Percentiles rank a stretch among this genome's conserved stretches.
Conservation (phyloP, 192 early-diverging fungal species). For the Umbelopsis ramanniana region DNA sequence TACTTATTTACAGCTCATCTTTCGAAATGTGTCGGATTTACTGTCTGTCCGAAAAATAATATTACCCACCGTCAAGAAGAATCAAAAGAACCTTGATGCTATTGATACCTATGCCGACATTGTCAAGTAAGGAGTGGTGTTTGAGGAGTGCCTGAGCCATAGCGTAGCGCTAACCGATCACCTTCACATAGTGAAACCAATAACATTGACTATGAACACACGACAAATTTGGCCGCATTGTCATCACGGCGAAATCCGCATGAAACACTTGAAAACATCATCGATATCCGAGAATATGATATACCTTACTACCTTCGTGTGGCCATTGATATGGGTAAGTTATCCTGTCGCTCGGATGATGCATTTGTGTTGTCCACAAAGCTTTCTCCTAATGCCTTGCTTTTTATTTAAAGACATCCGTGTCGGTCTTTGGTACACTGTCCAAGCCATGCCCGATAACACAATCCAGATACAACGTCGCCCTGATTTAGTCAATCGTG, state of each 20-base stretch:
- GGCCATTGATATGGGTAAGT: constrained; percentile 86
- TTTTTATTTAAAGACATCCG: constrained; percentile 68
- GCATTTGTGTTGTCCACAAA: background rate
- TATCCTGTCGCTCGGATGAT: background rate
- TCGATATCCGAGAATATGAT: constrained; percentile 96
- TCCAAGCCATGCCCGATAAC: constrained; percentile 61
- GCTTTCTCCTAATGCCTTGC: background rate
- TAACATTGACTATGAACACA: constrained; percentile 29
- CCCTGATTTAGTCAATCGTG: constrained; percentile 88
- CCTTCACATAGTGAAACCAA: constrained; percentile 26
- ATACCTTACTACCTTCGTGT: constrained; percentile 95
- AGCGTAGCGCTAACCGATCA: too few species aligned
- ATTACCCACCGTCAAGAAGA: constrained; percentile 70
- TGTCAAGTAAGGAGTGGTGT: constrained; percentile 54
- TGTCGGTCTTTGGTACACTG: constrained; percentile 95
- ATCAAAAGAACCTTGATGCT: constrained; percentile 63
- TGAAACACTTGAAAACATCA: constrained; percentile 71
- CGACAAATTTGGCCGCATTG: constrained; percentile 10
- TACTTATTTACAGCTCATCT: constrained; percentile 76
- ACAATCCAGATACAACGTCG: constrained; percentile 65
- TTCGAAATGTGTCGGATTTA: constrained; percentile 86
- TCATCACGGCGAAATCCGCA: constrained; percentile 42
- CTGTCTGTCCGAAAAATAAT: constrained; percentile 73
- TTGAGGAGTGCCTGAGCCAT: too few species aligned
- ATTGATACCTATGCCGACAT: constrained; percentile 75